A percentile compares a stretch with the other conserved stretches of the same genome.
phyloP scores from a whole-genome alignment of 305 asterid species.

The Lippia alba region DNA sequence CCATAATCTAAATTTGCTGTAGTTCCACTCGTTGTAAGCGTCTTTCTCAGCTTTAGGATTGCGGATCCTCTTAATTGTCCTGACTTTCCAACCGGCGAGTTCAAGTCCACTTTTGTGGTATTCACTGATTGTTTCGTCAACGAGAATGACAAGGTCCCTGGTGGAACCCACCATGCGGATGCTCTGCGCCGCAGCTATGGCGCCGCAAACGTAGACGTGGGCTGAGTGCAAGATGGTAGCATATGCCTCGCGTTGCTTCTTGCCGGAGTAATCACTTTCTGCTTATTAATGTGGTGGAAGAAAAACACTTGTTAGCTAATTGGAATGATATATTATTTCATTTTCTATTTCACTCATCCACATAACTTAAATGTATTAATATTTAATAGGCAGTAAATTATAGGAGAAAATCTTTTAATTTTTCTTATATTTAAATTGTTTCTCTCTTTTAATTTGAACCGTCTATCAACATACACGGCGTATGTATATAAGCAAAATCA shows the following conservation, averaged over 20 bases:
- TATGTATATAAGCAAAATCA: too few species aligned
- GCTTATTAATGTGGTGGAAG: constrained; percentile 24
- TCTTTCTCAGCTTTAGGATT: constrained; percentile 82
- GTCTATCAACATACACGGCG: too few species aligned
- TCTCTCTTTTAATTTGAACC: too few species aligned
- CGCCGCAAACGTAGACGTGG: constrained; percentile 82
- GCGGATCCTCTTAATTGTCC: constrained; percentile 61
- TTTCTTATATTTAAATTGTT: too few species aligned
- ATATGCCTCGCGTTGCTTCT: constrained; percentile 72
- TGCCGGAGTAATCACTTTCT: constrained; percentile 46
- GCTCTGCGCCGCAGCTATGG: constrained; percentile 87
- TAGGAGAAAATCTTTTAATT: too few species aligned
- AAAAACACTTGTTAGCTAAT: neutral
- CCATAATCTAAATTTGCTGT: constrained; percentile 84
- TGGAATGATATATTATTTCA: too few species aligned
- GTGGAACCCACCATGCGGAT: constrained; percentile 80
- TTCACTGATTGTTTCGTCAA: constrained; percentile 64
- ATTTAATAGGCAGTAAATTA: too few species aligned
- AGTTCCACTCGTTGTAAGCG: constrained; percentile 83
- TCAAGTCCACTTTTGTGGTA: constrained; percentile 66
- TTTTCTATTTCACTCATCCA: too few species aligned
- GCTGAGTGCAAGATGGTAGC: constrained; percentile 87
- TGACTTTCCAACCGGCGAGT: constrained; percentile 69
- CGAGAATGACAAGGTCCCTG: constrained; percentile 83
- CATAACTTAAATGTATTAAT: too few species aligned